Evolutionary conservation across 1,284 basidiomycete genomes (phyloP), one percentile per base, ranked within the genome.

Genomic region (Ganoderma leucocontextum): DNA sequence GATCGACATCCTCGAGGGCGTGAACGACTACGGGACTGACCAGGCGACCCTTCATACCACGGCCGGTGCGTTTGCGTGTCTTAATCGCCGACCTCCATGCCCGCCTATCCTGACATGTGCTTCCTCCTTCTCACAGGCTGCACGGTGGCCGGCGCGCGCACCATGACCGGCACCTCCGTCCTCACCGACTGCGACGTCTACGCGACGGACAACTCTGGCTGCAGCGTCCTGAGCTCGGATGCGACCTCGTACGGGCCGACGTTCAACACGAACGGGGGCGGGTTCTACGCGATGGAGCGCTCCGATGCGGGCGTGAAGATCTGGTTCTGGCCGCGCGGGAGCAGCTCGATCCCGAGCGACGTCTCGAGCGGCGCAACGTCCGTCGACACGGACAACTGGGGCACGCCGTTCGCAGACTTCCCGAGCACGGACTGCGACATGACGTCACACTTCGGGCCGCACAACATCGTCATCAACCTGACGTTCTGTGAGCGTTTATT

Each of bases 1-100:
- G 77, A 84, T 91, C 29, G 91, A 93, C 77, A 89, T 93, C 35
- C 65, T 92, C 13, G 91, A 93, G 77, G 91, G 87, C 15, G 87
- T 91, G 44, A 91, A 92, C 73, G 84, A 86, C 73, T 77, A 83
- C 72, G 77, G 78, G 0, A 83, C 87, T 17, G 88, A 94, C 75
- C 81, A 83, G 61, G 83, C 85, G 2, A 90, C 89, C 12, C 79
- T 95, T 8, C 93, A 94, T 76, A 91, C 91, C 0, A 81, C 78
- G 64, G 60, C 83, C 22, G 83, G 84, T 83, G 62, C 53, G 74
- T 65, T 35, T 13, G 29, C 29, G 29, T 29, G 29, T 29, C 1
- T 29, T 42, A 44, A 4, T n/a, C 29, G 4, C 29, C 10, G 4
- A 15, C 9, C 38, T 15, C 53, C 60, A 29, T 36, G n/a, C 49